Evolutionary conservation across 106 monocot genomes (phyloP).

Genomic region (Phalaenopsis equestris): DNA sequence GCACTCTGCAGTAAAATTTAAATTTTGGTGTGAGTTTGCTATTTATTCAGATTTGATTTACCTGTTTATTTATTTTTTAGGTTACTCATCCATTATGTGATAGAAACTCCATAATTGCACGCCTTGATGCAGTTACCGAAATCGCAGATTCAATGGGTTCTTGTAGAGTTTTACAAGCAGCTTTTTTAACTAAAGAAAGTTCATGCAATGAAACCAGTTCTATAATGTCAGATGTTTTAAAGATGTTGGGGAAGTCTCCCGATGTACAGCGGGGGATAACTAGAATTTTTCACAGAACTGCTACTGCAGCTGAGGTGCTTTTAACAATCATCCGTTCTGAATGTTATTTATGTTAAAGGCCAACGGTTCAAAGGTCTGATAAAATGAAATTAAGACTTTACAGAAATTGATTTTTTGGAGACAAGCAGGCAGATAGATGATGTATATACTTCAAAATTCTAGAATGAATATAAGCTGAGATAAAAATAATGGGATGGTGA

Average conservation of each 20-base stretch:
- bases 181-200: conserved; percentile 20
- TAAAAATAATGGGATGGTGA: not conserved
- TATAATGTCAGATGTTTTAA: conserved; percentile 63
- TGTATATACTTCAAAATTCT: not conserved
- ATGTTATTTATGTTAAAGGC: not conserved
- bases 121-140: conserved; percentile 93
- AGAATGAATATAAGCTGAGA: not conserved
- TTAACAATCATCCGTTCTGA: not conserved
- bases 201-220: conserved; percentile 22
- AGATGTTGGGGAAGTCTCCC: conserved; percentile 42
- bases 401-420: not conserved
- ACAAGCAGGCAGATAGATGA: not conserved
- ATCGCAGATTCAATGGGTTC: conserved; percentile 74
- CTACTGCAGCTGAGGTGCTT: conserved; percentile 66
- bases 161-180: conserved; percentile 19
- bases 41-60: conserved; percentile 3
- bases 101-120: conserved; percentile 65
- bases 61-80: conserved; percentile 38
- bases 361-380: not conserved
- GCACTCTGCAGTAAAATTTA: too few species aligned
- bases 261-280: conserved; percentile 93
- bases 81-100: conserved; percentile 83
- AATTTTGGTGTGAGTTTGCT: not conserved
- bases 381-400: not conserved
- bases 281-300: conserved; percentile 81